Evolutionary conservation across 2,329 filamentous ascomycete species (phyloP), one percentile per base, ranked within the genome.

Genomic region (Cladophialophora yegresii): DNA sequence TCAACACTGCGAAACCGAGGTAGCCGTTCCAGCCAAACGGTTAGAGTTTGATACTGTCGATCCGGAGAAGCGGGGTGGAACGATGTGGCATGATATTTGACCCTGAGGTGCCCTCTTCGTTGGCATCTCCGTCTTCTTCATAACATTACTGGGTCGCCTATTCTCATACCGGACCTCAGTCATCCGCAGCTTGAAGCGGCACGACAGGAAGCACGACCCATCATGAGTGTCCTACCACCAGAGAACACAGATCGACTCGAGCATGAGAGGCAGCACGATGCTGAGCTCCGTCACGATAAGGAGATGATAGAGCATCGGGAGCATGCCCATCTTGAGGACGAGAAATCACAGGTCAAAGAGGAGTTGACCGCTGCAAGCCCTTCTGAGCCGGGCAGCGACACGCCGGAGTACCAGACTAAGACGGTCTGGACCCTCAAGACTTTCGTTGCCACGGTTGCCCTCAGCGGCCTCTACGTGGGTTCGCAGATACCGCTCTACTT

Each of bases 401-500:
- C 40, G 13, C 56, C 55, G 8, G 56, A 60, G 54, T 60, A 61
- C 22, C 57, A 64, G 53, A 61, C 62, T 22, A 57, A 60, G 26
- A 64, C 62, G 4, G 62, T 64, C n/a, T 64, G 62, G 62, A 64
- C 62, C 5, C 36, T 60, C 23, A 61, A 50, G 22, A 60, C 62
- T 16, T 56, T 64, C 57, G 30, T 64, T 16, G 62, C 62, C 22
- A 64, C 62, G 3, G 33, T 61, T 10, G 57, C 56, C 8, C 58
- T 64, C 16, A 55, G 47, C 6, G 62, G 56, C 33, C 60, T 62
- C 53, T 62, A 62, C 45, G 60, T 62, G 20, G 66, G 66, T 26
- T 68, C 66, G 7, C 66, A 68, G 50, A 68, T 68, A 26, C 64
- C 64, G 16, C 64, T 68, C 13, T 68, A 68, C 43, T 68, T 68